Evolutionary conservation across 169 alveolate species (phyloP).

Genomic region (Miamiensis avidus): DNA sequence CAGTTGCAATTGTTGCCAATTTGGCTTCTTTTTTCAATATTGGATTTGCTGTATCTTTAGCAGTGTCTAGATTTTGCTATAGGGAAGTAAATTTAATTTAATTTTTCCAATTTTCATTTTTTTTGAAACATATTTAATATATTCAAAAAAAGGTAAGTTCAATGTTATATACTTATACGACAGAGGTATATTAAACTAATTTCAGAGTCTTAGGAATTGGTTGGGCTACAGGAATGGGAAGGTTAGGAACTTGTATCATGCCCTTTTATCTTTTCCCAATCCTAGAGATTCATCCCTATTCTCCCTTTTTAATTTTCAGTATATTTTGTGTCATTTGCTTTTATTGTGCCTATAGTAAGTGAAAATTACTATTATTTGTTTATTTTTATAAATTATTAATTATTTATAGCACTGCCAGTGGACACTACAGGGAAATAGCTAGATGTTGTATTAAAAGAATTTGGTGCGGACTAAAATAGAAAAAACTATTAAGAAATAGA

Average conservation of each 20-base stretch:
- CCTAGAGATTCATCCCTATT: background rate
- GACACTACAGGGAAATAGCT: background rate
- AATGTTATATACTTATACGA: background rate
- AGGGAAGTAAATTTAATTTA: background rate
- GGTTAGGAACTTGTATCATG: background rate
- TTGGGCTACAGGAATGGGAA: background rate
- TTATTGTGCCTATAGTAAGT: background rate
- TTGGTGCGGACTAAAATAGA: too few relatives aligned
- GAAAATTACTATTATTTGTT: too few relatives aligned
- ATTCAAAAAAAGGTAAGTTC: background rate
- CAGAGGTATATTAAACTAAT: background rate
- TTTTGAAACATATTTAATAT: too few relatives aligned
- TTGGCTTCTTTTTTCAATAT: slow-evolving; percentile 12
- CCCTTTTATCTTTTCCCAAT: background rate
- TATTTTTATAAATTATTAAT: too few relatives aligned
- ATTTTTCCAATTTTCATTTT: background rate
- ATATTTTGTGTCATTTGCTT: background rate
- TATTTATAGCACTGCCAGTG: background rate
- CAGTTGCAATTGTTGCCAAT: slow-evolving; percentile 14
- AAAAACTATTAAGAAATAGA: too few relatives aligned
- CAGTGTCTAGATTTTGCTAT: slow-evolving; percentile 30
- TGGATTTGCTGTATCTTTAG: slow-evolving; percentile 12
- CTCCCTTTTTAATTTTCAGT: background rate
- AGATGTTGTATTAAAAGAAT: background rate
- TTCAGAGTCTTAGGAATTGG: background rate